Evolutionary conservation across 164 flowering plant species (phyloP).

Genomic region (Vitis cinerea): DNA sequence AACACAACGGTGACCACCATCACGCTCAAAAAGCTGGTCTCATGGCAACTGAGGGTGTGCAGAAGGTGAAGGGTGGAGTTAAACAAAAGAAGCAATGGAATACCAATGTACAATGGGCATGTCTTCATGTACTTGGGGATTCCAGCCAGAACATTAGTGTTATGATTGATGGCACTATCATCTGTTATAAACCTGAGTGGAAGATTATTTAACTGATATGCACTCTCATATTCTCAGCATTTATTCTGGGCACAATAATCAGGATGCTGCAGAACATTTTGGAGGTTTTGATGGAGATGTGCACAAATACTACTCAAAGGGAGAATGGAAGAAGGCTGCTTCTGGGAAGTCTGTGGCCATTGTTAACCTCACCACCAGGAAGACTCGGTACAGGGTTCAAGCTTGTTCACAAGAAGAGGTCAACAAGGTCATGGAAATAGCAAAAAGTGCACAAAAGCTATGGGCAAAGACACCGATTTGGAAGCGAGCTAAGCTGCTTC

Average conservation of each 20-base stretch:
- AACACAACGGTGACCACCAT: too few species aligned
- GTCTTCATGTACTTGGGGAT: slow-evolving; percentile 89
- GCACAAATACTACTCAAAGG: slow-evolving; percentile 84
- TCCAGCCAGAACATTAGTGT: slow-evolving; percentile 83
- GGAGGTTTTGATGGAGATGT: slow-evolving; percentile 83
- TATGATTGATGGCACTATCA: slow-evolving; percentile 82
- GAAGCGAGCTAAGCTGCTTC: slow-evolving; percentile 98
- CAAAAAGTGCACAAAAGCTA: slow-evolving; percentile 75
- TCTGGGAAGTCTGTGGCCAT: slow-evolving; percentile 87
- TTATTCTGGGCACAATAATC: slow-evolving; percentile 73
- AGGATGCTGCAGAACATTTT: slow-evolving; percentile 69
- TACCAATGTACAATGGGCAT: slow-evolving; percentile 85
- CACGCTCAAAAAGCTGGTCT: slow-evolving; percentile 26
- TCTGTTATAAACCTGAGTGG: slow-evolving; percentile 85
- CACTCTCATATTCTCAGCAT: slow-evolving; percentile 68
- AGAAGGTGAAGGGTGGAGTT: slow-evolving; percentile 4
- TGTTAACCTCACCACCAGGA: slow-evolving; percentile 86
- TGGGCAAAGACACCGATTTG: slow-evolving; percentile 98
- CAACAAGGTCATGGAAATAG: slow-evolving; percentile 79
- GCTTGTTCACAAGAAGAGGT: slow-evolving; percentile 99
- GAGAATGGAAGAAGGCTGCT: slow-evolving; percentile 84
- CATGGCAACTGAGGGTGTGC: slow-evolving; percentile 17
- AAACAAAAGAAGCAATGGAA: slow-evolving; percentile 51
- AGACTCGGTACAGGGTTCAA: slow-evolving; percentile 92
- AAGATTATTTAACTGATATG: slow-evolving; percentile 76